Base-by-base conservation (phyloP, 805 yeast species). In the Candida morakotiae region DNA sequence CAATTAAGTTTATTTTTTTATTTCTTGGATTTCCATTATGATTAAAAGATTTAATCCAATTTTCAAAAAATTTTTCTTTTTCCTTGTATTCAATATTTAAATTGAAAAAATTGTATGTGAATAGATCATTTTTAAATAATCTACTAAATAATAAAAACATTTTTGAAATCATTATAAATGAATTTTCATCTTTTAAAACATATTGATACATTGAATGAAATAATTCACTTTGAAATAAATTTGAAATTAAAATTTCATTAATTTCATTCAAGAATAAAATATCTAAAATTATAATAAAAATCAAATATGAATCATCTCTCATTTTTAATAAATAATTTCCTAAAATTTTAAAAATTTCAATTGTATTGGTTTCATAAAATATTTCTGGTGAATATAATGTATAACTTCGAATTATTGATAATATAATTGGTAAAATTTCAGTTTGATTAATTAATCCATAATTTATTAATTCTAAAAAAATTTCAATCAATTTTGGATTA, bases 1-100 rank as follows among this genome's bases (percentile, higher is more conserved):
- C 93, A 41, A 86, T 55, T 3, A 80, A 61, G 45, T 75, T 78
- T 36, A 82, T 62, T 56, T 91, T 91, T 43, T 83, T 77, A 46
- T 79, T 77, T 41, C 86, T 71, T 1, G 95, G 89, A 49, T 81
- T 87, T 28, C 83, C 84, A 39, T 85, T 73, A 41, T 76, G 75
- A 39, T 54, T 59, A 45, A 63, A 60, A 45, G 56, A 53, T 20
- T 66, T 62, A 42, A 72, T 56, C 67, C 77, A 73, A 9, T 46
- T 46, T 8, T 46, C 47, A 27, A 68, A 28, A 35, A 63, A 58
- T 16, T 40, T 44, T 8, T 42, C 32, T 5, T 28, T 28, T n/a
- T n/a, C n/a, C n/a, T n/a, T n/a, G n/a, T n/a, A n/a, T 45, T 63
- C 58, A 22, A 39, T 29, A 5, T 21, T 13, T n/a, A 26, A 14